Percentiles rank a stretch among this genome's conserved stretches.
Conservation (phyloP, 108 stramenopile genomes). For the Skeletonema tropicum region DNA sequence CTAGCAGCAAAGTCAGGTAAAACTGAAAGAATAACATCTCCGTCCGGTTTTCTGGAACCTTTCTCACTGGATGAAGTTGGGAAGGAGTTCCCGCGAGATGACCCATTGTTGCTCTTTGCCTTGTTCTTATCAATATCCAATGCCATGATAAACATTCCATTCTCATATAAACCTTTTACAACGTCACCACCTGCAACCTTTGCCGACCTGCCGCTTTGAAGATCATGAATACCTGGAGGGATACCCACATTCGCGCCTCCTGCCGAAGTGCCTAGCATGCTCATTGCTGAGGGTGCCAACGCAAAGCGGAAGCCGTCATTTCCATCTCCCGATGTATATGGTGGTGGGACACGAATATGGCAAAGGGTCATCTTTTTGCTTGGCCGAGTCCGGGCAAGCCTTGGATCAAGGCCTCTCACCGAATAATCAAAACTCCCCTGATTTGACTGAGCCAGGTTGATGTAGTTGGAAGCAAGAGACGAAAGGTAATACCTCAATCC, state of each 20-base stretch:
- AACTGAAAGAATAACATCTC: conserved; percentile 67
- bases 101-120: not conserved
- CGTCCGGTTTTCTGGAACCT: conserved; percentile 14
- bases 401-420: conserved; percentile 12
- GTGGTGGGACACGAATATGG: conserved; percentile 82
- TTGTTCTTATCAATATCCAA: conserved; percentile 46
- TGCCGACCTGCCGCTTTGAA: not conserved
- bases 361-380: conserved; percentile 70
- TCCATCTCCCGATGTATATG: conserved; percentile 39
- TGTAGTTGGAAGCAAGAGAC: conserved; percentile 46
- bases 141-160: conserved; percentile 73
- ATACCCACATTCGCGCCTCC: conserved; percentile 21
- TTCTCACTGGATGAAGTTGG: conserved; percentile 1
- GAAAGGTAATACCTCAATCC: conserved; percentile 85
- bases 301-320: conserved; percentile 45
- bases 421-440: conserved; percentile 36
- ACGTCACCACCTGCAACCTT: conserved; percentile 27
- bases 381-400: conserved; percentile 27
- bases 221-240: conserved; percentile 42
- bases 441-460: conserved; percentile 38
- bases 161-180: conserved; percentile 54
- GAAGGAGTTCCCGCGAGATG: conserved; percentile 23
- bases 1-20: conserved; percentile 60
- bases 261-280: conserved; percentile 12
- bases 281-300: conserved; percentile 27